Evolutionary conservation across 2,329 filamentous ascomycete species (phyloP).

Genomic region (Colletotrichum lindemuthianum): DNA sequence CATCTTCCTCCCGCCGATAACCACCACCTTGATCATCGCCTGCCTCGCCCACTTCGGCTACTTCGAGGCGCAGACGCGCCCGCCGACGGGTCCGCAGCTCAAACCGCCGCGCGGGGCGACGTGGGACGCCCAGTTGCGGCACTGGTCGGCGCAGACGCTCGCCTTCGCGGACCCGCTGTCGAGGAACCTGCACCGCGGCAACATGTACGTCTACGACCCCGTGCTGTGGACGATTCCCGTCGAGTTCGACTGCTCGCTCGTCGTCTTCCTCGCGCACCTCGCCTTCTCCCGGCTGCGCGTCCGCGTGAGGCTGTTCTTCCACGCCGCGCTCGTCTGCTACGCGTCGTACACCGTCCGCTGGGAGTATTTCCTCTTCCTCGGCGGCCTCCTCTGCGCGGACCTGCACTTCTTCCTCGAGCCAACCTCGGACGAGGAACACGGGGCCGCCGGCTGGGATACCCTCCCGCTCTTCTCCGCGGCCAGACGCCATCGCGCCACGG

Average conservation of each 20-base stretch:
- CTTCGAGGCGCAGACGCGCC: conserved; percentile 37
- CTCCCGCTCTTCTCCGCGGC: background rate
- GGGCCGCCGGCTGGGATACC: background rate
- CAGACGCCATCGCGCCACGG: background rate
- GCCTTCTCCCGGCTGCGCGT: conserved; percentile 59
- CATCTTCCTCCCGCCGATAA: conserved; percentile 60
- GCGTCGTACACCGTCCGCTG: conserved; percentile 40
- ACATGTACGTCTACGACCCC: conserved; percentile 56
- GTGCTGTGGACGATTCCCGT: conserved; percentile 72
- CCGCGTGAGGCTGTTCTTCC: conserved; percentile 51
- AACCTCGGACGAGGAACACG: background rate
- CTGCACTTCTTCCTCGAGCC: conserved; percentile 45
- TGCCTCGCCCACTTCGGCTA: conserved; percentile 53
- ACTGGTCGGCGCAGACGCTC: conserved; percentile 59
- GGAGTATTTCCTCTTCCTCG: conserved; percentile 30
- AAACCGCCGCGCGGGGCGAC: conserved; percentile 38
- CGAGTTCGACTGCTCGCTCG: conserved; percentile 67
- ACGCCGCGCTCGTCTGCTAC: conserved; percentile 54
- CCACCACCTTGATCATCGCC: conserved; percentile 60
- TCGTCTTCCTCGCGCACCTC: conserved; percentile 64
- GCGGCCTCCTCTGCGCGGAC: conserved; percentile 11
- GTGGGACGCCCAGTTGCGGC: conserved; percentile 51
- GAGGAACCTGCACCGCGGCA: conserved; percentile 48
- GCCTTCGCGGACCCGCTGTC: conserved; percentile 60
- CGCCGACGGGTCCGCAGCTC: background rate